phyloP scores from a whole-genome alignment of 805 yeast genomes.

The Debaryomyces prosopidis region DNA sequence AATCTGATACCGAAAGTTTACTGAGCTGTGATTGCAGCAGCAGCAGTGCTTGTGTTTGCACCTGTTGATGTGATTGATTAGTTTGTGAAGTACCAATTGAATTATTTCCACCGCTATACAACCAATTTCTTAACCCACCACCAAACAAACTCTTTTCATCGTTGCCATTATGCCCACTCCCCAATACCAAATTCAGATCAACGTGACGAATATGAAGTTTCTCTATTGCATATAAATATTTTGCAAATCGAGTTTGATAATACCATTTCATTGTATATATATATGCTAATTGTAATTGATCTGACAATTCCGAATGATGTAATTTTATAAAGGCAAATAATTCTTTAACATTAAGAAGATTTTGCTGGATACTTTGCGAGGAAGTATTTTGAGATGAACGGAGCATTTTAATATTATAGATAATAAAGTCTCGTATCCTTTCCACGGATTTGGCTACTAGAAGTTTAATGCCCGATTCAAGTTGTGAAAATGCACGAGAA shows the following conservation, averaged over 20 bases:
- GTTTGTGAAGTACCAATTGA: background rate
- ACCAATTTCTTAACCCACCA: constrained; percentile 28
- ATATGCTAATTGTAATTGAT: constrained; percentile 77
- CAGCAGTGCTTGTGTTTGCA: constrained; percentile 6
- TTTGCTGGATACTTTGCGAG: constrained; percentile 73
- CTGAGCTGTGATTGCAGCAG: constrained; percentile 8
- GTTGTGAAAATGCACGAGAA: constrained; percentile 26
- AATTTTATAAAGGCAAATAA: constrained; percentile 55
- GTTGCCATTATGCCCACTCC: constrained; percentile 34
- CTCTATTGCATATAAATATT: constrained; percentile 73
- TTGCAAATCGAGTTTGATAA: constrained; percentile 73
- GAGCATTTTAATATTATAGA: constrained; percentile 63
- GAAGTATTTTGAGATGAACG: constrained; percentile 59
- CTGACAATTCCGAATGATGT: constrained; percentile 62
- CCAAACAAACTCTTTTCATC: constrained; percentile 20
- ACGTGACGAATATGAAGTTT: constrained; percentile 55
- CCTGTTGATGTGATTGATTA: background rate
- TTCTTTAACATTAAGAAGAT: constrained; percentile 62
- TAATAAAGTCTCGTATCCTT: constrained; percentile 69
- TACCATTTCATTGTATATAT: constrained; percentile 92
- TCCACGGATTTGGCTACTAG: constrained; percentile 68
- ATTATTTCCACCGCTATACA: constrained; percentile 10
- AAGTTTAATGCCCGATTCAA: constrained; percentile 43
- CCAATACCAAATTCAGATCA: constrained; percentile 58
- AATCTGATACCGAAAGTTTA: constrained; percentile 46